phyloP scores from a whole-genome alignment of 805 yeast genomes.

The Lipomyces starkeyi region DNA sequence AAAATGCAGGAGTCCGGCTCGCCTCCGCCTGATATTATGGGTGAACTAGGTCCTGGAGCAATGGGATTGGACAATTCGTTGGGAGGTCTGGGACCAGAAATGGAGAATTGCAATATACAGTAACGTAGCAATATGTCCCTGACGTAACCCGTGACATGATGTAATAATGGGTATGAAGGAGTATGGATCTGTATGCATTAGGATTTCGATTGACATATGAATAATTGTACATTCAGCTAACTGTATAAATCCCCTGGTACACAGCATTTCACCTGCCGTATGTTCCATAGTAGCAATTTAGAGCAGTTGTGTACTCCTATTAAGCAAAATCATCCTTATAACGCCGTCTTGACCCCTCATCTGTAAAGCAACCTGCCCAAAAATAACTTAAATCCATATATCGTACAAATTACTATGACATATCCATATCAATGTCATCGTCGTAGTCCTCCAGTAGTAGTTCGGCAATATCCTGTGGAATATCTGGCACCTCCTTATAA shows the following conservation, averaged over 20 bases:
- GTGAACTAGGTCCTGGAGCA: slow-evolving; percentile 51
- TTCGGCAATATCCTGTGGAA: neutral
- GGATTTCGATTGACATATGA: neutral
- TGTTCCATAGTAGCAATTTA: too few relatives aligned
- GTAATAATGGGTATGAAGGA: neutral
- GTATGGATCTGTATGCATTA: neutral
- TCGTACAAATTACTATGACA: neutral
- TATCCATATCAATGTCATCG: slow-evolving; percentile 1
- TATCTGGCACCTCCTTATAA: neutral
- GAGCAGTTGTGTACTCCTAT: neutral
- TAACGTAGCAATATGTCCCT: neutral
- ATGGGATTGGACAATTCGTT: slow-evolving; percentile 13
- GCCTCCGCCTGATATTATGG: slow-evolving; percentile 78
- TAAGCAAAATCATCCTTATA: neutral
- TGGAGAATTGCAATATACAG: slow-evolving; percentile 11
- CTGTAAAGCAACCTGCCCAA: neutral
- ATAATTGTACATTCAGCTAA: neutral
- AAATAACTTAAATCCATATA: neutral
- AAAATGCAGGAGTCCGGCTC: slow-evolving; percentile 70
- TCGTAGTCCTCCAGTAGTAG: neutral
- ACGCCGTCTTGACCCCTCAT: neutral
- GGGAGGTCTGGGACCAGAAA: slow-evolving; percentile 8
- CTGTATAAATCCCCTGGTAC: neutral
- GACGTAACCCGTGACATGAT: neutral
- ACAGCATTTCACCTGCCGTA: too few relatives aligned